phyloP scores from a whole-genome alignment of 2,329 filamentous ascomycete species.

The Colletotrichum limetticola region DNA sequence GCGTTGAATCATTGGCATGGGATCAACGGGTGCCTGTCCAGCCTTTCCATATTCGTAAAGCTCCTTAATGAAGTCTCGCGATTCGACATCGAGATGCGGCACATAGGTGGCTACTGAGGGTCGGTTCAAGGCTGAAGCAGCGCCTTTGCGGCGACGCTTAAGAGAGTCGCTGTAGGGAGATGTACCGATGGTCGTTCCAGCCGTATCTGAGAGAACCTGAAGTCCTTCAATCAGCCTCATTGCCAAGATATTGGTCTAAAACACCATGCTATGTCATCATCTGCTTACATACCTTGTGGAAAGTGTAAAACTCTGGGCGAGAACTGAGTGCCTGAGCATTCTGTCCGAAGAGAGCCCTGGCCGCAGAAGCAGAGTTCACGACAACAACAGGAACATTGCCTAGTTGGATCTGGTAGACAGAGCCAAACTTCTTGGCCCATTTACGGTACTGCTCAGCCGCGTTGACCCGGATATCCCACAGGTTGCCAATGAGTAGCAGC shows the following conservation, averaged over 20 bases:
- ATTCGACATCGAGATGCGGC: conserved; percentile 70
- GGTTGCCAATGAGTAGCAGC: conserved; percentile 64
- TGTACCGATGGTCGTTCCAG: conserved; percentile 75
- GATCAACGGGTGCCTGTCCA: conserved; percentile 66
- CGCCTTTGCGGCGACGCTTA: conserved; percentile 72
- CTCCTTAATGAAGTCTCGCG: conserved; percentile 71
- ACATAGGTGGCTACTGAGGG: conserved; percentile 72
- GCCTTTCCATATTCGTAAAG: conserved; percentile 66
- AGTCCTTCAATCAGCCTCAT: not conserved
- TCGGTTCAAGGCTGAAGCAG: conserved; percentile 72
- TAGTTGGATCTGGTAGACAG: conserved; percentile 67
- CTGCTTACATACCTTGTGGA: conserved; percentile 64
- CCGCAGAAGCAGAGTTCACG: conserved; percentile 63
- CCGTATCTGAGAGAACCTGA: conserved; percentile 71
- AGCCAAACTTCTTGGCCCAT: conserved; percentile 60
- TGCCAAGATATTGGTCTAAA: not conserved
- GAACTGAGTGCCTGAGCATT: conserved; percentile 66
- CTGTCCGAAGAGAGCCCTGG: conserved; percentile 61
- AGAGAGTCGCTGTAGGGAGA: conserved; percentile 73
- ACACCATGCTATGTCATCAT: not conserved
- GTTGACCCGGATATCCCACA: conserved; percentile 64
- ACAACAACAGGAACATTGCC: conserved; percentile 67
- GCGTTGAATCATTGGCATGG: conserved; percentile 76
- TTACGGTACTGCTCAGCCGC: conserved; percentile 66
- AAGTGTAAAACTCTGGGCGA: conserved; percentile 67